These are phyloP conservation scores for Priceomyces medius DNA, from an alignment of 805 yeast genomes.

Conservation along the genomic window DNA sequence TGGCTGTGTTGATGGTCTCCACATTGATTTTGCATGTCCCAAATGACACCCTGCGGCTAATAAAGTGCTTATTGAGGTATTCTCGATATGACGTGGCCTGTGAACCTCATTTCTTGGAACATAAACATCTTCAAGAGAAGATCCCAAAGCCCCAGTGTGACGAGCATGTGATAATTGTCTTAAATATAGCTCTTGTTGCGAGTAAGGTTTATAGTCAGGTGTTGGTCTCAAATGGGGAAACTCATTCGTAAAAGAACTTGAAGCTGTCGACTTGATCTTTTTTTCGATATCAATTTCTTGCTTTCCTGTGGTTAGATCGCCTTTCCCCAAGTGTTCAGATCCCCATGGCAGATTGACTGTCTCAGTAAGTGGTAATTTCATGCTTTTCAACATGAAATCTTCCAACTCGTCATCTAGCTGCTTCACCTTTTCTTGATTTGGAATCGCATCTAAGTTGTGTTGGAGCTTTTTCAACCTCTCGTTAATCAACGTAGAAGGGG, in stretches of 20 bases:
- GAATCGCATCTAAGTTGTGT: slow-evolving; percentile 26
- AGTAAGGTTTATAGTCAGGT: slow-evolving; percentile 61
- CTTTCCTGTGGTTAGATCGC: slow-evolving; percentile 4
- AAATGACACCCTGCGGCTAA: slow-evolving; percentile 93
- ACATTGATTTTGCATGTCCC: slow-evolving; percentile 82
- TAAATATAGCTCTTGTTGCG: slow-evolving; percentile 72
- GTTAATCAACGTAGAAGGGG: slow-evolving; percentile 31
- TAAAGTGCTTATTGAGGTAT: slow-evolving; percentile 65
- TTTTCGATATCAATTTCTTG: slow-evolving; percentile 13
- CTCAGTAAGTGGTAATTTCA: slow-evolving; percentile 33
- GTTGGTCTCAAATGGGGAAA: slow-evolving; percentile 69
- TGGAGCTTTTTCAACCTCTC: slow-evolving; percentile 31
- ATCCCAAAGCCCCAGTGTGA: slow-evolving; percentile 59
- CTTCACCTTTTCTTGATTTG: slow-evolving; percentile 30
- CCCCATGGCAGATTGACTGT: slow-evolving; percentile 37
- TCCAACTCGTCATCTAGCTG: slow-evolving; percentile 42
- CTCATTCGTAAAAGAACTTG: slow-evolving; percentile 26
- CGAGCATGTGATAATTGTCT: slow-evolving; percentile 67
- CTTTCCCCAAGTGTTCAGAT: background rate
- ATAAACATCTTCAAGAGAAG: slow-evolving; percentile 61
- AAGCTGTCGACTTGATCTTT: slow-evolving; percentile 30
- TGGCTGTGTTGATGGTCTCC: slow-evolving; percentile 82
- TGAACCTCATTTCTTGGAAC: slow-evolving; percentile 65
- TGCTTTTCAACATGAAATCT: slow-evolving; percentile 32
- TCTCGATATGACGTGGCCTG: slow-evolving; percentile 55